phyloP scores from a whole-genome alignment of 2,329 filamentous ascomycete genomes.

The Plectosphaerella cucumerina region DNA sequence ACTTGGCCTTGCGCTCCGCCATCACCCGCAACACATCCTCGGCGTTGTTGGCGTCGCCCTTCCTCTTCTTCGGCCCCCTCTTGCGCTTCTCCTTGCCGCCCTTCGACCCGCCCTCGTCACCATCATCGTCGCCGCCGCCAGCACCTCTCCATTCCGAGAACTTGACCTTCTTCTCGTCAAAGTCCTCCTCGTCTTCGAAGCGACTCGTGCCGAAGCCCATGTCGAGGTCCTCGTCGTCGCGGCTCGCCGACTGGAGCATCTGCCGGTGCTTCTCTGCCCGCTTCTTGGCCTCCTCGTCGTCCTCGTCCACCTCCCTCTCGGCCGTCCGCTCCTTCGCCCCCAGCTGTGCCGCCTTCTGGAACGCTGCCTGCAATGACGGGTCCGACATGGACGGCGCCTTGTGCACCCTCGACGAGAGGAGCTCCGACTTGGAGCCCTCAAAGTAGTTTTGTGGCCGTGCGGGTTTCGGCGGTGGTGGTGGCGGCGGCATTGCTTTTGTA shows the following conservation, averaged over 20 bases:
- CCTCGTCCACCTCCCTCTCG: slow-evolving; percentile 32
- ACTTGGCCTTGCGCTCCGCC: slow-evolving; percentile 46
- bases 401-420: slow-evolving; percentile 48
- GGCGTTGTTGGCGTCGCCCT: slow-evolving; percentile 74
- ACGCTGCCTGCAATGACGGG: slow-evolving; percentile 73
- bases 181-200: slow-evolving; percentile 83
- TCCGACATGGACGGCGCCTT: slow-evolving; percentile 61
- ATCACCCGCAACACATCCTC: slow-evolving; percentile 77
- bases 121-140: slow-evolving; percentile 42
- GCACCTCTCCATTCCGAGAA: slow-evolving; percentile 53
- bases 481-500: slow-evolving; percentile 35
- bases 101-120: slow-evolving; percentile 23
- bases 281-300: slow-evolving; percentile 43
- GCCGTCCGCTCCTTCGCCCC: slow-evolving; percentile 32
- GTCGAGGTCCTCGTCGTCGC: slow-evolving; percentile 88
- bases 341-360: slow-evolving; percentile 77
- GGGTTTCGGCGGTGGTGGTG: slow-evolving; percentile 31
- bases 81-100: slow-evolving; percentile 58
- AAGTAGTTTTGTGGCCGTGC: slow-evolving; percentile 56
- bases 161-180: slow-evolving; percentile 64
- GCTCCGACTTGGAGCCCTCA: slow-evolving; percentile 49
- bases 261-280: slow-evolving; percentile 66
- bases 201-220: slow-evolving; percentile 89
- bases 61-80: slow-evolving; percentile 69
- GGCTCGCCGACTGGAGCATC: slow-evolving; percentile 68